Evolutionary conservation across 2,329 filamentous ascomycete genomes (phyloP), one percentile per base, ranked within the genome.

Genomic region (Chaetomiaceae sp.): DNA sequence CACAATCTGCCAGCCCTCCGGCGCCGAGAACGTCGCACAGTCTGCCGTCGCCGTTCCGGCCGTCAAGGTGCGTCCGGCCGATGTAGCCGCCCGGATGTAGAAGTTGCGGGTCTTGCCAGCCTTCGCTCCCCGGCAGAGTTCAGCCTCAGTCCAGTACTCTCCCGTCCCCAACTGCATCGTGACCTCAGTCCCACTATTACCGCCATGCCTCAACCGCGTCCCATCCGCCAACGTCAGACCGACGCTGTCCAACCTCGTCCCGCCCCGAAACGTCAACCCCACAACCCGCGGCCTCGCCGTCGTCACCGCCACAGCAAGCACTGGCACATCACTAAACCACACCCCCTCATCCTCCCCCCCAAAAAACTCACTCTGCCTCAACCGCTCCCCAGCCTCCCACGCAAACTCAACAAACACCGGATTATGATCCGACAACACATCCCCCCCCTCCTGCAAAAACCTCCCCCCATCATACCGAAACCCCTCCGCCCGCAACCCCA

Each of bases 351-450:
- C 67, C 4, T 72, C 68, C 1, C 76, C 76, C 34, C 78, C 77
- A 57, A 65, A 73, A 60, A 70, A 71, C 50, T 63, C 64, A 7
- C 73, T 75, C 63, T 76, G 70, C 40, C 69, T 69, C 35, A 76
- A 66, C 0, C 60, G 58, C 10, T 60, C 55, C 17, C 67, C 65
- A 8, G 67, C 58, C 14, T 66, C 54, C 73, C 73, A 74, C 58
- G 70, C 67, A 61, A 82, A 74, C 59, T 76, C 69, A n/a, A 78
- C 75, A n/a, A 72, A 67, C 49, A 86, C 69, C 1, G 82, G 81
- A 64, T 86, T 83, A 62, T 86, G 82, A 62, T 86, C 83, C 1
- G 77, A 78, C 21, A 86, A 69, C 16, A 83, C 70, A 54, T 63
- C 74, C 23, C 79, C 81, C 55, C 82, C 68, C 3, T 70, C 42